Conservation (phyloP, 768 basidiomycete genomes). For the Scleroderma bovista region DNA sequence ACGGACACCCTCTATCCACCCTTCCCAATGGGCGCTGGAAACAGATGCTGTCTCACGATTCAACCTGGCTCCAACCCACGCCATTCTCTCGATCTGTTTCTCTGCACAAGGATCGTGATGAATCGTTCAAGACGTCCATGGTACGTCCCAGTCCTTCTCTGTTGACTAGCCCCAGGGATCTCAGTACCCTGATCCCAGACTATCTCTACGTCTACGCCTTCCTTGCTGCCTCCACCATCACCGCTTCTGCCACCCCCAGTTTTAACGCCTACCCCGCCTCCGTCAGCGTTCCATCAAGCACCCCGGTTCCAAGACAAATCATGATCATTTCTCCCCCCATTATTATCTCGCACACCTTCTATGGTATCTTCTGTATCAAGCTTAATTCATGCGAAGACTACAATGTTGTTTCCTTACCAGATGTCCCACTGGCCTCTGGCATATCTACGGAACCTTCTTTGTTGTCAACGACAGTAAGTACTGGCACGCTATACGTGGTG, state of each 20-base stretch:
- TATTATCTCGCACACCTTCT: slow-evolving; percentile 36
- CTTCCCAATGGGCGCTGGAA: slow-evolving; percentile 54
- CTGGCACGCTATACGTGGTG: slow-evolving; percentile 25
- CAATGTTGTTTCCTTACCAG: slow-evolving; percentile 14
- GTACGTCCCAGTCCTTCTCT: slow-evolving; percentile 54
- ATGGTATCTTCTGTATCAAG: slow-evolving; percentile 38
- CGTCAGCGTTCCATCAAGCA: slow-evolving; percentile 30
- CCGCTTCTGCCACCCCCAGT: slow-evolving; percentile 1
- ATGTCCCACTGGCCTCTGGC: slow-evolving; percentile 21
- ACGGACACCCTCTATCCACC: slow-evolving; percentile 35
- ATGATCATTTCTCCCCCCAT: slow-evolving; percentile 27
- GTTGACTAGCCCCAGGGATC: slow-evolving; percentile 24
- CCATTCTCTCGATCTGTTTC: slow-evolving; percentile 49
- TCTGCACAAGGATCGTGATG: slow-evolving; percentile 56
- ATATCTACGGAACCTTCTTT: slow-evolving; percentile 56
- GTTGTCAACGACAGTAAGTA: slow-evolving; percentile 38
- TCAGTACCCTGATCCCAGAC: slow-evolving; percentile 33
- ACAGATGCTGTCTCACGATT: slow-evolving; percentile 71
- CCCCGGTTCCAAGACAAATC: slow-evolving; percentile 17
- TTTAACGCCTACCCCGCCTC: slow-evolving; percentile 6
- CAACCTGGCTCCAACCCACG: slow-evolving; percentile 65
- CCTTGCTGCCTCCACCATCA: not conserved
- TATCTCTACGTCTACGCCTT: slow-evolving; percentile 18
- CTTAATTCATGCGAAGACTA: slow-evolving; percentile 38
- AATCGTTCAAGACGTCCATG: slow-evolving; percentile 70